phyloP scores from a whole-genome alignment of 176 grass and related monocot genomes.

The Carex parvula region DNA sequence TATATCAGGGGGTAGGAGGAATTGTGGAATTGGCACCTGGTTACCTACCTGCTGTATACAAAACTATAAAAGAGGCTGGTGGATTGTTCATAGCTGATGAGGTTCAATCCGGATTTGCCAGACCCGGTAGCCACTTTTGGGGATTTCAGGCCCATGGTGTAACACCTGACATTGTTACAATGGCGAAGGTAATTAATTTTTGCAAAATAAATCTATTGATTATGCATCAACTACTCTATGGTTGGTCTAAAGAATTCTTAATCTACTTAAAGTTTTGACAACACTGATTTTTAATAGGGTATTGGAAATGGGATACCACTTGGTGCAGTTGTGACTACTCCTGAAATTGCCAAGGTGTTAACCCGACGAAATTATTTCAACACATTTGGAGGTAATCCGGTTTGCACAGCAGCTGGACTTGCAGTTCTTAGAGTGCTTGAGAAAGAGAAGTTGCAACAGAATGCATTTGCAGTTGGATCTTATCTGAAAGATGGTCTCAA shows the following conservation, averaged over 20 bases:
- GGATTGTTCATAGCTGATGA: constrained; percentile 97
- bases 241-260: not conserved
- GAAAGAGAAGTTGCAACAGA: constrained; percentile 77
- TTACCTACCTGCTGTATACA: constrained; percentile 74
- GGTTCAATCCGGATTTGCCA: constrained; percentile 83
- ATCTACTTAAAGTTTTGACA: not conserved
- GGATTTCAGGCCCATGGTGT: constrained; percentile 81
- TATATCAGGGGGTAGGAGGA: constrained; percentile 71
- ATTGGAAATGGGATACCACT: constrained; percentile 96
- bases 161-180: constrained; percentile 88
- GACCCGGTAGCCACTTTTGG: constrained; percentile 91
- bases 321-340: constrained; percentile 85
- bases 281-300: constrained; percentile 36
- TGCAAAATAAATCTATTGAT: not conserved
- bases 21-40: constrained; percentile 81
- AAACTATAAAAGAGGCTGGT: constrained; percentile 56
- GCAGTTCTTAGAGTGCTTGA: constrained; percentile 84
- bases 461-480: constrained; percentile 62
- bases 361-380: constrained; percentile 85
- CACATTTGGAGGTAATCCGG: constrained; percentile 87
- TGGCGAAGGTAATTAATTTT: constrained; percentile 67
- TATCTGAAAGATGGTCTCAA: constrained; percentile 71
- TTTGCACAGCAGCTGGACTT: constrained; percentile 67
- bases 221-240: not conserved
- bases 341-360: constrained; percentile 81